Evolutionary conservation across 176 grass and related monocot genomes (phyloP).

Genomic region (Metroxylon sagu): DNA sequence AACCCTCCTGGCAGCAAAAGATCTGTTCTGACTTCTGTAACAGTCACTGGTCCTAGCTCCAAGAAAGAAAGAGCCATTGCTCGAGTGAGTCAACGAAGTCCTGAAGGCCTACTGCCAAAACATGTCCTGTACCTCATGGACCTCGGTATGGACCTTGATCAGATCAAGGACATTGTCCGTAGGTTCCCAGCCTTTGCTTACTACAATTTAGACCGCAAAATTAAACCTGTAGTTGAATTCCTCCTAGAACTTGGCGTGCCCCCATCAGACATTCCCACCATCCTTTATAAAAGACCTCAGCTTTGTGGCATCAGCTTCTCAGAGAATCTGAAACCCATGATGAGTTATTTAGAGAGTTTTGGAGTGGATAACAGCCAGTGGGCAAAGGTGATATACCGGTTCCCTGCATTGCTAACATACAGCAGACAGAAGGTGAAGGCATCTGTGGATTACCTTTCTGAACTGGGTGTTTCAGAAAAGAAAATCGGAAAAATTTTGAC

Average conservation of each 20-base stretch:
- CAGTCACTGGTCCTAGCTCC: slow-evolving; percentile 34
- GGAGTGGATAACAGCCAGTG: slow-evolving; percentile 77
- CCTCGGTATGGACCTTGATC: slow-evolving; percentile 54
- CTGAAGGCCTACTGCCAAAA: slow-evolving; percentile 43
- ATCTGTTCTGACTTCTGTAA: slow-evolving; percentile 23
- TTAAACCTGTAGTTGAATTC: slow-evolving; percentile 59
- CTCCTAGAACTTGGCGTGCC: slow-evolving; percentile 57
- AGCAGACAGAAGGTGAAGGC: slow-evolving; percentile 75
- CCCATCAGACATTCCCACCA: slow-evolving; percentile 61
- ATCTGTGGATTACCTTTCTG: slow-evolving; percentile 50
- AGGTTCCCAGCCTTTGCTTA: slow-evolving; percentile 72
- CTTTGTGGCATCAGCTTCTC: slow-evolving; percentile 74
- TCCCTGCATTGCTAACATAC: slow-evolving; percentile 73
- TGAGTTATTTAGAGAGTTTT: slow-evolving; percentile 66
- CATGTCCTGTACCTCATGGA: slow-evolving; percentile 59
- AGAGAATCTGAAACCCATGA: slow-evolving; percentile 90
- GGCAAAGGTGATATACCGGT: slow-evolving; percentile 74
- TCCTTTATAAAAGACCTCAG: slow-evolving; percentile 74
- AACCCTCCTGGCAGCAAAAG: slow-evolving; percentile 45
- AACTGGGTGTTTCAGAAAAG: slow-evolving; percentile 67
- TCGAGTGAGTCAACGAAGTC: slow-evolving; percentile 40
- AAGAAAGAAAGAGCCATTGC: slow-evolving; percentile 68
- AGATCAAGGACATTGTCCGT: slow-evolving; percentile 44
- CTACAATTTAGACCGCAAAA: slow-evolving; percentile 72
- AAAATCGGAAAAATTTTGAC: slow-evolving; percentile 92